Conservation (phyloP, 2,329 filamentous ascomycete species). For the Xylariaceae sp. region DNA sequence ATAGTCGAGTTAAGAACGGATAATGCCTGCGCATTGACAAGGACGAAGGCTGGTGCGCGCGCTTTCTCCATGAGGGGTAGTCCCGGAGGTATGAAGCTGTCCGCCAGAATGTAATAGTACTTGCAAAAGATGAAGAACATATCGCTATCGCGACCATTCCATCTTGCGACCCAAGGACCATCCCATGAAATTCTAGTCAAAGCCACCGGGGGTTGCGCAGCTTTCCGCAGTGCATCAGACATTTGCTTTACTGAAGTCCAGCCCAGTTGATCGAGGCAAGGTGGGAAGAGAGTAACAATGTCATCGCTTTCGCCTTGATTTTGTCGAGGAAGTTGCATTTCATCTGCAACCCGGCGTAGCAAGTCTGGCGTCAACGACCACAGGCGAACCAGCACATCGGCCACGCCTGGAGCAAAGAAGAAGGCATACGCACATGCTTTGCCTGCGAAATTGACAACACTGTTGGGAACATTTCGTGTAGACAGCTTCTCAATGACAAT, state of each 20-base stretch:
- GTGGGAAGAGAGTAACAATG: constrained; percentile 68
- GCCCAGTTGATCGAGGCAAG: constrained; percentile 55
- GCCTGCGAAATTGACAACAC: constrained; percentile 79
- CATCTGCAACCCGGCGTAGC: constrained; percentile 69
- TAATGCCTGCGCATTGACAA: constrained; percentile 80
- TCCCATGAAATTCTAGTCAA: constrained; percentile 78
- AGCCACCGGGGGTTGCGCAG: constrained; percentile 63
- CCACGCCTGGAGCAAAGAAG: constrained; percentile 84
- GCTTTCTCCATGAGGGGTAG: constrained; percentile 55
- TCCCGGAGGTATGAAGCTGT: constrained; percentile 64
- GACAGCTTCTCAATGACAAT: constrained; percentile 91
- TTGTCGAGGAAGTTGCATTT: constrained; percentile 62
- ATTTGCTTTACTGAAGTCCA: constrained; percentile 53
- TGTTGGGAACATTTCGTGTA: constrained; percentile 62
- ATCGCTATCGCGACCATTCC: constrained; percentile 84
- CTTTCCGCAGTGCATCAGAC: constrained; percentile 60
- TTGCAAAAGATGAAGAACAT: constrained; percentile 91
- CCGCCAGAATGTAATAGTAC: constrained; percentile 75
- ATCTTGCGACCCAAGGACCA: constrained; percentile 79
- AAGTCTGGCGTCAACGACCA: constrained; percentile 71
- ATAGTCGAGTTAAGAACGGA: constrained; percentile 79
- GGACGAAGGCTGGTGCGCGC: constrained; percentile 71
- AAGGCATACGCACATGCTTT: constrained; percentile 92
- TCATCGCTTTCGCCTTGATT: constrained; percentile 58
- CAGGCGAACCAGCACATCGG: constrained; percentile 76